Percentiles rank a stretch among this genome's conserved stretches.
Evolutionary conservation across 495 filamentous ascomycete genomes (phyloP).

Genomic region (Podospora australis): DNA sequence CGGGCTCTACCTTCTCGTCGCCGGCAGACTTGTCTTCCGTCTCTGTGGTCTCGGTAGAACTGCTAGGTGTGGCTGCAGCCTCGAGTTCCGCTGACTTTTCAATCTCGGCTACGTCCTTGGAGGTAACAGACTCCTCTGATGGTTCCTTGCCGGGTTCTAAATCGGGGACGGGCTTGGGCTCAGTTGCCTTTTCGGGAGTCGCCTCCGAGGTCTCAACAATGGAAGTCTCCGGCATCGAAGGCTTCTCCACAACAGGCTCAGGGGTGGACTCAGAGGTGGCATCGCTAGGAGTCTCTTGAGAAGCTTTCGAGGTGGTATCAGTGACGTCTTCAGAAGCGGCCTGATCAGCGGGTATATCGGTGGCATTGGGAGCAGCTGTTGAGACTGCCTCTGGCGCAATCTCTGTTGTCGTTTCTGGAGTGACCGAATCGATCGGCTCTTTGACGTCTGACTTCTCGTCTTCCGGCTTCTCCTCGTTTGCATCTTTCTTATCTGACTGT

Average conservation of each 20-base stretch:
- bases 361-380: no score
- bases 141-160: background rate
- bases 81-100: background rate
- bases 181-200: constrained; percentile 2
- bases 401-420: no score
- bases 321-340: background rate
- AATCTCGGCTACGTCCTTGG: background rate
- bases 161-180: background rate
- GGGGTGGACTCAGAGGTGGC: background rate
- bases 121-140: background rate
- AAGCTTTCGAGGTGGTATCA: background rate
- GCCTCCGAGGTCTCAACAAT: background rate
- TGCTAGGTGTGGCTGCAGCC: background rate
- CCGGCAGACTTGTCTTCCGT: background rate
- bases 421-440: no score
- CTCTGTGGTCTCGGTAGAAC: background rate
- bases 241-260: background rate
- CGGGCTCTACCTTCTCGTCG: background rate
- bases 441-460: no score
- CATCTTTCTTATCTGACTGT: background rate
- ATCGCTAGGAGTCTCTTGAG: background rate
- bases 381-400: background rate
- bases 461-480: background rate
- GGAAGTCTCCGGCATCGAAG: background rate
- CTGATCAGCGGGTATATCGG: no score